Percentiles rank a stretch among this genome's conserved stretches.
These are phyloP conservation scores for Eudorina sp. DNA, from an alignment of 139 green algal genomes.

Conservation along the genomic window DNA sequence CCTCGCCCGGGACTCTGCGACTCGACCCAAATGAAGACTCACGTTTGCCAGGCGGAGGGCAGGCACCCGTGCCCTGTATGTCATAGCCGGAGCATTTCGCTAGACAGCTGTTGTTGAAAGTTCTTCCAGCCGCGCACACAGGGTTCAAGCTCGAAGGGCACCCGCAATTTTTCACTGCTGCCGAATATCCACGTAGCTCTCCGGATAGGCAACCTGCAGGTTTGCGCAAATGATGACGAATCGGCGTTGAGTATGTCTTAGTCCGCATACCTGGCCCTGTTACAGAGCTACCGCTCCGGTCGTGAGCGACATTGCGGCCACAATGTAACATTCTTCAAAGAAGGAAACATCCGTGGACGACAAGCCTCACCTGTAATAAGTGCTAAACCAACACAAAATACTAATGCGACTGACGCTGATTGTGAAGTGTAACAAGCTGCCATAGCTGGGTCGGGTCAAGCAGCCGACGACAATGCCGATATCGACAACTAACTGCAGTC, in stretches of 20 bases:
- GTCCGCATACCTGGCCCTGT: no score
- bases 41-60: no score
- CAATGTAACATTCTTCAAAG: no score
- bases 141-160: neutral
- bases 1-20: no score
- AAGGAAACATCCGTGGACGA: neutral
- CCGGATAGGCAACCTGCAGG: no score
- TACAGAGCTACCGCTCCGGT: no score
- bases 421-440: neutral
- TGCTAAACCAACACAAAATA: neutral
- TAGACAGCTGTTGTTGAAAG: neutral
- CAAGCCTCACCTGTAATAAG: neutral
- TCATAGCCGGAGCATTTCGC: neutral
- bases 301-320: no score
- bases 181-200: neutral
- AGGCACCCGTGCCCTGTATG: no score
- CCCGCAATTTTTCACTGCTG: neutral
- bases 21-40: no score
- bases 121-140: neutral
- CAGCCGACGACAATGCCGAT: neutral
- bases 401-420: neutral
- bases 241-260: no score
- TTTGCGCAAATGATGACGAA: no score
- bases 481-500: neutral
- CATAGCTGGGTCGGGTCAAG: neutral